Base-by-base conservation (phyloP, 2,329 filamentous ascomycete species). In the Alternaria arbusti region DNA sequence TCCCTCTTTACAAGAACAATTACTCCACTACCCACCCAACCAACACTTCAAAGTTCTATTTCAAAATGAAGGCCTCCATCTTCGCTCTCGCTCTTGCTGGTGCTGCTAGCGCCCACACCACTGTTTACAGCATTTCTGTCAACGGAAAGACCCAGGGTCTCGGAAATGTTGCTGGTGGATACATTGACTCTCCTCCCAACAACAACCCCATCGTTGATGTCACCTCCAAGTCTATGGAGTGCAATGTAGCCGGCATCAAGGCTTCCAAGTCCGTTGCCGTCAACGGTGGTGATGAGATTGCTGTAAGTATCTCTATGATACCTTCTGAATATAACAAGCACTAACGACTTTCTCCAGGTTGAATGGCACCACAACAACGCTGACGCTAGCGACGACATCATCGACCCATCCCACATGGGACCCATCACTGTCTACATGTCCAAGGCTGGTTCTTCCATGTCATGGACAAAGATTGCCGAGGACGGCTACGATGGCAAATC, bases 361-460 rank as follows among this genome's bases (percentile, higher is more conserved):
- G 82, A 86, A 74, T 87, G 84, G 85, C 83, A 82, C 76, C 85
- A 87, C 79, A 71, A 87, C 75, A 80, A 43, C 70, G 81, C 84
- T 47, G 70, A 71, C 63, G 62, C 69, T 32, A 62, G 66, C 22
- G 84, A 86, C 75, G 85, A 86, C 72, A 85, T 87, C 79, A 84
- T 87, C 55, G 86, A 80, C 67, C 36, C 54, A 25, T 84, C 82
- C 54, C 86, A 87, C 80, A 76, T 81, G 73, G 86, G 86, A 10
- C 85, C 85, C 43, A 76, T 87, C 70, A 80, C 83, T 66, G 85
- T 84, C 65, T 87, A 85, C 73, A 83, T 86, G 66, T 83, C 84
- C 3, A 80, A 81, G 52, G 77, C 78, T 44, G 68, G 73, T 17
- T 72, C 74, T 52, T 81, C 83, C 55, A 82, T 82, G 49, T 80